phyloP scores from a whole-genome alignment of 2,329 filamentous ascomycete species.

The Tothia fuscella region DNA sequence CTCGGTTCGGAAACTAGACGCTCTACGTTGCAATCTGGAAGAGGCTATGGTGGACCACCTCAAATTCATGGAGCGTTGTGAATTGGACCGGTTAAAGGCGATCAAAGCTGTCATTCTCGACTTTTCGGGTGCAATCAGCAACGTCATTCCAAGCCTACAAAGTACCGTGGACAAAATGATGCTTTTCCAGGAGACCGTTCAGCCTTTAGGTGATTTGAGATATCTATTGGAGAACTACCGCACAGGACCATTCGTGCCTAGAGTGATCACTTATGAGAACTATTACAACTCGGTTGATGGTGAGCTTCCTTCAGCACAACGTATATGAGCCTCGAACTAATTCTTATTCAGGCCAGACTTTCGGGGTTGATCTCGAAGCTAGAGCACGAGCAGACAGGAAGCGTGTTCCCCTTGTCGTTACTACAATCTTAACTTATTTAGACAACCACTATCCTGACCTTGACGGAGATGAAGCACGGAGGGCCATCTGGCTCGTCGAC shows the following conservation, averaged over 20 bases:
- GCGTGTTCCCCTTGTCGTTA: constrained; percentile 84
- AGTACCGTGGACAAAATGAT: constrained; percentile 98
- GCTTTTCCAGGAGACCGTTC: constrained; percentile 97
- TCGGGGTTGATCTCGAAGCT: constrained; percentile 95
- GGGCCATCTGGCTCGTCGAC: constrained; percentile 88
- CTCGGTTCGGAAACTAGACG: constrained; percentile 73
- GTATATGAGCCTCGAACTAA: constrained; percentile 13
- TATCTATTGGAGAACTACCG: constrained; percentile 96
- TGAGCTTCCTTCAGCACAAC: constrained; percentile 19
- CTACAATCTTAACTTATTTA: constrained; percentile 84
- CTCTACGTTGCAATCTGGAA: constrained; percentile 86
- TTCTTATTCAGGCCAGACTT: constrained; percentile 62
- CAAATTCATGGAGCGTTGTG: constrained; percentile 93
- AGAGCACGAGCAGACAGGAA: constrained; percentile 88
- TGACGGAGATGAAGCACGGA: constrained; percentile 85
- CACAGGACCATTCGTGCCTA: constrained; percentile 83
- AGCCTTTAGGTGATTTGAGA: constrained; percentile 76
- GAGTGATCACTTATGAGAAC: constrained; percentile 89
- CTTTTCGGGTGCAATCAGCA: constrained; percentile 94
- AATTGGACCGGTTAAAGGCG: constrained; percentile 88
- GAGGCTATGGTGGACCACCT: constrained; percentile 88
- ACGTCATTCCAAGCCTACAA: constrained; percentile 92
- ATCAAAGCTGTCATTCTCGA: constrained; percentile 97
- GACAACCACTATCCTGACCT: constrained; percentile 96
- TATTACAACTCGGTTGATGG: constrained; percentile 95